Percentiles rank a stretch among this genome's conserved stretches.
Evolutionary conservation across 345 rosid species (phyloP).

Genomic region (Odontarrhena argentea): DNA sequence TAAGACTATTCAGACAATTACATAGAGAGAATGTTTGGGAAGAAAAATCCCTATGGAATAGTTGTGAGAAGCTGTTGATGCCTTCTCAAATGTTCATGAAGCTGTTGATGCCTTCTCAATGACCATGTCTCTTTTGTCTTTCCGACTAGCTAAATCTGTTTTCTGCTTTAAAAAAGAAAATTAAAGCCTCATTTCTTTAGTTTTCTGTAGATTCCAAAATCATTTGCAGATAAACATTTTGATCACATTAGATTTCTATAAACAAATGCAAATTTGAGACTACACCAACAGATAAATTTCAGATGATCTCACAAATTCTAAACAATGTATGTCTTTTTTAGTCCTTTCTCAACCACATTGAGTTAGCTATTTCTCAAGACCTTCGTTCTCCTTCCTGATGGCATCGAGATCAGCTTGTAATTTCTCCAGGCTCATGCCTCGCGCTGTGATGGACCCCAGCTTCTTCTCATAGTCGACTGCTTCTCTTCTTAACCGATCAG

Average conservation of each 20-base stretch:
- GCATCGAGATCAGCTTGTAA: conserved; percentile 64
- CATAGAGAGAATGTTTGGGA: conserved; percentile 19
- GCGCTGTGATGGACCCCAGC: conserved; percentile 57
- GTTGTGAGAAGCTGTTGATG: conserved; percentile 6
- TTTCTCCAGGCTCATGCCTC: conserved; percentile 55
- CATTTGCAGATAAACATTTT: no score
- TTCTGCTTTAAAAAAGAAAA: no score
- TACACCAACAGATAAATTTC: background rate
- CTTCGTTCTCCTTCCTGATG: conserved; percentile 61
- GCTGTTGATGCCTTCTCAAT: no score
- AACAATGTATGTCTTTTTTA: background rate
- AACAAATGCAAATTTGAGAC: conserved; percentile 4
- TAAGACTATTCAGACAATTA: conserved; percentile 18
- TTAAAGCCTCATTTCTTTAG: no score
- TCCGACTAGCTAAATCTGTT: no score
- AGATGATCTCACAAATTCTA: background rate
- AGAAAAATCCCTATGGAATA: conserved; percentile 23
- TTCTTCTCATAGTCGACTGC: conserved; percentile 70
- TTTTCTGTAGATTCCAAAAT: no score
- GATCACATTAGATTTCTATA: background rate
- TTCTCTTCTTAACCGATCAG: conserved; percentile 72
- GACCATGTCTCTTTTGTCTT: no score
- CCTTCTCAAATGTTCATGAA: background rate
- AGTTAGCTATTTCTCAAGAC: conserved; percentile 44
- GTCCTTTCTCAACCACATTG: background rate